These are phyloP conservation scores for Colletotrichum shisoi DNA, from an alignment of 2,329 filamentous ascomycete genomes.

Conservation along the genomic window DNA sequence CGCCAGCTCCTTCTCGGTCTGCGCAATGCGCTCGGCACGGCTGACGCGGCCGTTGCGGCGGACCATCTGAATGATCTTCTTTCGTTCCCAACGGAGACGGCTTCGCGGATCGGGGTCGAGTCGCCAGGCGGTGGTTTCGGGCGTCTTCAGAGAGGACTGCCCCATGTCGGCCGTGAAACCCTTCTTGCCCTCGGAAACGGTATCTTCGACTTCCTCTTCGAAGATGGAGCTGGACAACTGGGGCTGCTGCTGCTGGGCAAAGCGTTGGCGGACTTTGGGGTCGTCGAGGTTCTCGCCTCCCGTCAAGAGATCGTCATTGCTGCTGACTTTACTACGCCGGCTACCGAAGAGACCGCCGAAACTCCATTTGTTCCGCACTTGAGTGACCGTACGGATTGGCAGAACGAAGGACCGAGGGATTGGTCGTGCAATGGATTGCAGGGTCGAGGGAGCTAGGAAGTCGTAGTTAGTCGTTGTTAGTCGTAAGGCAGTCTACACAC, in stretches of 20 bases:
- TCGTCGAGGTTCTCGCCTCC: slow-evolving; percentile 53
- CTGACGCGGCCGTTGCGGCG: slow-evolving; percentile 71
- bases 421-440: slow-evolving; percentile 27
- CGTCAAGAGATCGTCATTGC: slow-evolving; percentile 39
- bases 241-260: slow-evolving; percentile 49
- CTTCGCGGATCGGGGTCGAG: slow-evolving; percentile 78
- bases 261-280: slow-evolving; percentile 53
- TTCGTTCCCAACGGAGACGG: slow-evolving; percentile 79
- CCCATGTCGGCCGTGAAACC: slow-evolving; percentile 42
- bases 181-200: slow-evolving; percentile 49
- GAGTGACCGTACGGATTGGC: slow-evolving; percentile 42
- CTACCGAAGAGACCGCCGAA: slow-evolving; percentile 50
- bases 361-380: slow-evolving; percentile 56
- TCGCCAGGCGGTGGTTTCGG: slow-evolving; percentile 65
- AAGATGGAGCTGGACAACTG: slow-evolving; percentile 67
- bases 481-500: neutral
- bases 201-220: slow-evolving; percentile 62
- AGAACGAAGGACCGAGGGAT: slow-evolving; percentile 38
- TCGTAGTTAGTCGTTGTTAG: neutral
- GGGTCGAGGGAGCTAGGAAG: slow-evolving; percentile 27
- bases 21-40: slow-evolving; percentile 71
- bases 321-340: slow-evolving; percentile 21
- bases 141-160: slow-evolving; percentile 51
- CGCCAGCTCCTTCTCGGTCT: slow-evolving; percentile 63
- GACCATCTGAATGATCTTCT: slow-evolving; percentile 81